A percentile compares a stretch with the other conserved stretches of the same genome.
Conservation (phyloP, 257 asterid genomes). For the Przewalskia tangutica region DNA sequence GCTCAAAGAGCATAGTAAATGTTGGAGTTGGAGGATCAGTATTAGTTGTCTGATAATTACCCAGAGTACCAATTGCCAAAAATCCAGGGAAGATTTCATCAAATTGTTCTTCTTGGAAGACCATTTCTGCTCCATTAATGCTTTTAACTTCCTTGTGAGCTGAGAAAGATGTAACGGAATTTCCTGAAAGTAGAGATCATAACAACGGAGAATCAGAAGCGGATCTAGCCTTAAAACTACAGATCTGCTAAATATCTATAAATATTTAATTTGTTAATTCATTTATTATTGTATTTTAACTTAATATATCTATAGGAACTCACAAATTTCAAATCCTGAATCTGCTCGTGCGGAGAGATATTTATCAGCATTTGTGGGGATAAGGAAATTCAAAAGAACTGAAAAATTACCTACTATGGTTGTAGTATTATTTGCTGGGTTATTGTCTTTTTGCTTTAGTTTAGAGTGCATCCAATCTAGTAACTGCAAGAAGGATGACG, state of each 20-base stretch:
- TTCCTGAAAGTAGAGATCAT: constrained; percentile 35
- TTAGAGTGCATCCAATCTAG: constrained; percentile 85
- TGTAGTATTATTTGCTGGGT: constrained; percentile 28
- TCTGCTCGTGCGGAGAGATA: not conserved
- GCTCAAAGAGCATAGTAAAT: constrained; percentile 30
- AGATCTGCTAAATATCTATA: not conserved
- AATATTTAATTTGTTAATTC: too few relatives aligned
- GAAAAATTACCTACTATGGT: constrained; percentile 34
- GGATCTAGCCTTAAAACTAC: not conserved
- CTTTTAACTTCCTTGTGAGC: constrained; percentile 18
- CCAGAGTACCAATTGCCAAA: constrained; percentile 85
- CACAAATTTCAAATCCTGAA: not conserved
- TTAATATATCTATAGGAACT: not conserved
- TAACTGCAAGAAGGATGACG: constrained; percentile 47
- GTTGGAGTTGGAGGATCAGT: constrained; percentile 71
- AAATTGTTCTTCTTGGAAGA: constrained; percentile 31
- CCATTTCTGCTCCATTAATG: constrained; percentile 15
- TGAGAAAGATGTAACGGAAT: constrained; percentile 25
- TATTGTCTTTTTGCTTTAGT: constrained; percentile 37
- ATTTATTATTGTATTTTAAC: not conserved
- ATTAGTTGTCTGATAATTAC: constrained; percentile 31
- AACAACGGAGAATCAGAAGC: not conserved
- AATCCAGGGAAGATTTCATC: constrained; percentile 52
- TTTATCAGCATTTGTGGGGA: not conserved
- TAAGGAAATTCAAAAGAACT: not conserved